Evolutionary conservation across 2,329 filamentous ascomycete genomes (phyloP).

Genomic region (Cyclaneusma minus): DNA sequence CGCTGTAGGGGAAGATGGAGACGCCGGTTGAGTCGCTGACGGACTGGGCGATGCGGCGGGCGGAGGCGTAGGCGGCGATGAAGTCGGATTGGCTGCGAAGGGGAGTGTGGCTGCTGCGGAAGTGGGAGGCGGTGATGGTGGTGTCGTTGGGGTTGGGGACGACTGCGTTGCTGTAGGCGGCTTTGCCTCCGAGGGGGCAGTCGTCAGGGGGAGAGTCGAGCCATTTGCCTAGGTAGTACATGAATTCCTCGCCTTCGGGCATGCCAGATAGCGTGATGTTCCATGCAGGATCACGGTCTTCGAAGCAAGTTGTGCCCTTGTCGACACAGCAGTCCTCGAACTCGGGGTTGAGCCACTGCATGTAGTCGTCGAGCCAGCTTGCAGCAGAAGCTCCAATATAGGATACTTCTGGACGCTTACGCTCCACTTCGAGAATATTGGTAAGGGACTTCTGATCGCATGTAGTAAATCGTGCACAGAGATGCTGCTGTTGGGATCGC

Average conservation of each 20-base stretch:
- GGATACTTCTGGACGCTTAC: conserved; percentile 74
- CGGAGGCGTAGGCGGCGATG: conserved; percentile 77
- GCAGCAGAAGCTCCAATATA: conserved; percentile 81
- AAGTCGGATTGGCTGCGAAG: conserved; percentile 83
- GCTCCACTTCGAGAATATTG: conserved; percentile 85
- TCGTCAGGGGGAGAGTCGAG: conserved; percentile 64
- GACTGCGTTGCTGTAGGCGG: conserved; percentile 73
- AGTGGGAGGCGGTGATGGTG: conserved; percentile 71
- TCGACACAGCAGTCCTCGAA: conserved; percentile 62
- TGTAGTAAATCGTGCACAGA: conserved; percentile 83
- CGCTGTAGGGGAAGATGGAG: conserved; percentile 88
- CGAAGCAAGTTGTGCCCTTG: conserved; percentile 60
- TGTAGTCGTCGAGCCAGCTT: conserved; percentile 94
- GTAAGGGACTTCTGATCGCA: conserved; percentile 73
- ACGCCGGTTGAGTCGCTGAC: conserved; percentile 57
- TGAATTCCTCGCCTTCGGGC: conserved; percentile 85
- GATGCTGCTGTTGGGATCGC: conserved; percentile 60
- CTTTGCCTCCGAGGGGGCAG: conserved; percentile 78
- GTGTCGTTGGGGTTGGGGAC: conserved; percentile 54
- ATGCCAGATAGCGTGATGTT: conserved; percentile 81
- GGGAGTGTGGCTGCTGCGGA: conserved; percentile 79
- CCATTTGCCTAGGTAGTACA: conserved; percentile 75
- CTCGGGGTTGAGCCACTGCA: conserved; percentile 87
- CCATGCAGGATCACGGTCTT: conserved; percentile 63
- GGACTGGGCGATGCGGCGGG: conserved; percentile 70